phyloP scores from a whole-genome alignment of 2,329 filamentous ascomycete genomes.

The Raffaelea albimanens region DNA sequence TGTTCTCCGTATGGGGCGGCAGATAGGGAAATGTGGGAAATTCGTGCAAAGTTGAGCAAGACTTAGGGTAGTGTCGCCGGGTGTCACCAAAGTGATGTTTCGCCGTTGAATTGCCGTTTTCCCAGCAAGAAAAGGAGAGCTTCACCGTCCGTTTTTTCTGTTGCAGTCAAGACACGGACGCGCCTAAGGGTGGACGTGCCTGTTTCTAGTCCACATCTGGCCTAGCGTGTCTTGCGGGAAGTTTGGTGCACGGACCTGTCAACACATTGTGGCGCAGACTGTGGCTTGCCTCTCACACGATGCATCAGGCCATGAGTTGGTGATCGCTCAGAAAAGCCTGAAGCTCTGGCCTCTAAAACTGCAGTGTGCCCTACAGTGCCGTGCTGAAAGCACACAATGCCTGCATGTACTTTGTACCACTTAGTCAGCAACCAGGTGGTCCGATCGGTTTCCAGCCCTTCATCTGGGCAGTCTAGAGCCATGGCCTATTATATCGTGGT shows the following conservation, averaged over 20 bases:
- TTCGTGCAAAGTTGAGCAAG: no score
- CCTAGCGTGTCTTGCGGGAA: neutral
- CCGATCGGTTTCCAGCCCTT: no score
- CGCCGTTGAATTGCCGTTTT: neutral
- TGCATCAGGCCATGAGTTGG: no score
- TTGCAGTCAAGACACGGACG: neutral
- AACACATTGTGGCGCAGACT: neutral
- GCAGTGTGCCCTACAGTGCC: no score
- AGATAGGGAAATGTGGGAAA: neutral
- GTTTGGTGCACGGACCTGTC: neutral
- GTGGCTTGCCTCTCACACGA: neutral
- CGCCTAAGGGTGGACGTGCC: conserved; percentile 1
- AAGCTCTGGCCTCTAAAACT: no score
- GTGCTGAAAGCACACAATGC: no score
- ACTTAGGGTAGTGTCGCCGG: neutral
- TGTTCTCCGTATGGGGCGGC: neutral
- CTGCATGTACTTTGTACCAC: no score
- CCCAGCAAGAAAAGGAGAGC: neutral
- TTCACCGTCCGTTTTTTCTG: neutral
- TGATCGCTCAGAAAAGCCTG: no score
- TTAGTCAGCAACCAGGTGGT: no score
- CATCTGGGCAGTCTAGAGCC: no score
- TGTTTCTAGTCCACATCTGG: neutral
- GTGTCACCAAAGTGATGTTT: neutral
- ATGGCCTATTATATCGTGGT: no score